These are phyloP conservation scores for Coniophora puteana DNA, from an alignment of 1,284 basidiomycete genomes.

Conservation along the genomic window DNA sequence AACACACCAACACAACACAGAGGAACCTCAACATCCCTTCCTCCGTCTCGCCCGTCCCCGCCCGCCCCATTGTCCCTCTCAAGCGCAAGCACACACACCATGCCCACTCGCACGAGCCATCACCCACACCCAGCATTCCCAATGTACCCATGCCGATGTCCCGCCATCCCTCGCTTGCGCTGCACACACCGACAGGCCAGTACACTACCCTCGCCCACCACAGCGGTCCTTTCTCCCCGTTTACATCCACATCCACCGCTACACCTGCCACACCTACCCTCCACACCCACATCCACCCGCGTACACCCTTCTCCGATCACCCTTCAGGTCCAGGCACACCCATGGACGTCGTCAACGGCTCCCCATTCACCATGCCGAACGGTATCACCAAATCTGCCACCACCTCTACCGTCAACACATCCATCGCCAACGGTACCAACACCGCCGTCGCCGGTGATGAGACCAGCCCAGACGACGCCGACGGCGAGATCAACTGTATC, in stretches of 20 bases:
- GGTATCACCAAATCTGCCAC: slow-evolving; percentile 10
- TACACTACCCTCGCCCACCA: too few relatives aligned
- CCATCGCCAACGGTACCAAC: slow-evolving; percentile 3
- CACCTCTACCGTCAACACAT: slow-evolving; percentile 1
- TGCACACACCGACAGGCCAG: too few relatives aligned
- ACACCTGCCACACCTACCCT: slow-evolving; percentile 14
- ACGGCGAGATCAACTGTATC: slow-evolving; percentile 66
- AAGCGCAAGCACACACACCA: too few relatives aligned
- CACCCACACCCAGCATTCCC: slow-evolving; percentile 11
- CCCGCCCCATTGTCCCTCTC: too few relatives aligned
- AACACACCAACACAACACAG: too few relatives aligned
- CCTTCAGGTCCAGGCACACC: too few relatives aligned
- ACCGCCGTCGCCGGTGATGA: slow-evolving; percentile 16
- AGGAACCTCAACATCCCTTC: too few relatives aligned
- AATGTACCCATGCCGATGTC: slow-evolving; percentile 12
- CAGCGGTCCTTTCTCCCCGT: slow-evolving; percentile 19
- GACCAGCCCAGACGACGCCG: slow-evolving; percentile 30
- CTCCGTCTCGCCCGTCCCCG: too few relatives aligned
- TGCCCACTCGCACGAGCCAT: slow-evolving; percentile 6
- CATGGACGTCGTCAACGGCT: too few relatives aligned
- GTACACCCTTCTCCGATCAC: too few relatives aligned
- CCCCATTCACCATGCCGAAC: too few relatives aligned
- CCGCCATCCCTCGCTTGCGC: too few relatives aligned
- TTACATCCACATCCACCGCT: slow-evolving; percentile 16
- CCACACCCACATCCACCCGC: slow-evolving; percentile 21